Conservation (phyloP, 2,329 filamentous ascomycete genomes). For the Colletotrichum horii region DNA sequence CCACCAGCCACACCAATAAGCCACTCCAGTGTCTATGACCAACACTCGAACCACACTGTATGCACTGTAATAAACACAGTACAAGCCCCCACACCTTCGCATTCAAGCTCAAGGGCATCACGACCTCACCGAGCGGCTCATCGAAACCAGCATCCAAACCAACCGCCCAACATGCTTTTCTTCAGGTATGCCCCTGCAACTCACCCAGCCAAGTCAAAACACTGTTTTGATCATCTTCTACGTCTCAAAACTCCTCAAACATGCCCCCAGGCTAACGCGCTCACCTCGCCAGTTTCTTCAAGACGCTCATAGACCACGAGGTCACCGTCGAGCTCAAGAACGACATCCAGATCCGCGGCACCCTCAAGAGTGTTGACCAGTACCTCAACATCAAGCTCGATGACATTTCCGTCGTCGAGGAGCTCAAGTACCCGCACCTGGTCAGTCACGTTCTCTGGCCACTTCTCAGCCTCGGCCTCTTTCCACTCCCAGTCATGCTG, state of each 20-base stretch:
- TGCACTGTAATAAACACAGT: not conserved
- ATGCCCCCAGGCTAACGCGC: not conserved
- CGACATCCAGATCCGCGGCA: slow-evolving; percentile 95
- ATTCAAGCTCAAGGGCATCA: slow-evolving; percentile 7
- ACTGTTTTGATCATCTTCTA: not conserved
- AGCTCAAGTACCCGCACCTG: slow-evolving; percentile 93
- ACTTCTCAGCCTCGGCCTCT: not conserved
- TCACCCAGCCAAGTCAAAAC: not conserved
- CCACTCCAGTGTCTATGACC: not conserved
- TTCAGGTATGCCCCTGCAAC: slow-evolving; percentile 41
- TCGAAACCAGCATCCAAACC: not conserved
- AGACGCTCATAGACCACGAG: slow-evolving; percentile 95
- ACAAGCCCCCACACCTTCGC: not conserved
- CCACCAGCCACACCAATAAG: not conserved
- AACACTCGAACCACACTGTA: not conserved
- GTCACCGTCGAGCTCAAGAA: slow-evolving; percentile 99
- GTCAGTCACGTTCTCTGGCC: slow-evolving; percentile 47
- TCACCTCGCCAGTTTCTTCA: slow-evolving; percentile 80
- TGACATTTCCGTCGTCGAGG: slow-evolving; percentile 90
- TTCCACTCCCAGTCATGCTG: not conserved
- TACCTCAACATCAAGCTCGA: slow-evolving; percentile 99
- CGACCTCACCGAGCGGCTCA: slow-evolving; percentile 11
- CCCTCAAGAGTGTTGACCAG: slow-evolving; percentile 96
- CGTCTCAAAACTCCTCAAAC: not conserved
- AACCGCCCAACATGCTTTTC: slow-evolving; percentile 45